These are phyloP conservation scores for Leccinum sublutescens DNA, from an alignment of 768 basidiomycete species.

Conservation along the genomic window DNA sequence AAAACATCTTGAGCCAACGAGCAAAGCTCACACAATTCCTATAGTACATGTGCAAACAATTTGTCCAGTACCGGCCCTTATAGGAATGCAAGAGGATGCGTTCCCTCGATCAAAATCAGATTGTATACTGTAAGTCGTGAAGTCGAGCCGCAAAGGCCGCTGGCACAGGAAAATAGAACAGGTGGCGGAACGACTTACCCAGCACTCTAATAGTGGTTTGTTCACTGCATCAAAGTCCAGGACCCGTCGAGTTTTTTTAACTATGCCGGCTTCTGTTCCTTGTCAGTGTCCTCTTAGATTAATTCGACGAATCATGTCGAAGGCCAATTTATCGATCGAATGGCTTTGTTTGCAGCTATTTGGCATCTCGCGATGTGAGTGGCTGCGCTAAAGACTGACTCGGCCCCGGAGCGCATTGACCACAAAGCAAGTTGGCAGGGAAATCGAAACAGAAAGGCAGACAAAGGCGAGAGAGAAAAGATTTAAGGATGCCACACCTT, in stretches of 20 bases:
- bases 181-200: background rate
- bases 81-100: background rate
- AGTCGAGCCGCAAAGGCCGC: background rate
- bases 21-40: too few relatives aligned
- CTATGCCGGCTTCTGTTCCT: background rate
- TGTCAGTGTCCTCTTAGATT: background rate
- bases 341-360: constrained; percentile 13
- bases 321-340: background rate
- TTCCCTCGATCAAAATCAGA: background rate
- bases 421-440: constrained; percentile 23
- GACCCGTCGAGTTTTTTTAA: background rate
- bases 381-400: too few relatives aligned
- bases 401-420: constrained; percentile 18
- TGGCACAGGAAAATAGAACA: background rate
- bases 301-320: background rate
- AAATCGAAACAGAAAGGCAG: constrained; percentile 15
- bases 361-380: constrained; percentile 19
- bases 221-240: background rate
- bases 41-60: too few relatives aligned
- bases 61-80: too few relatives aligned
- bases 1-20: too few relatives aligned
- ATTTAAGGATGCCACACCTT: constrained; percentile 15
- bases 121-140: background rate
- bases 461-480: constrained; percentile 1
- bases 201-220: background rate